phyloP scores from a whole-genome alignment of 2,329 filamentous ascomycete genomes.

The Plectosphaerella plurivora region DNA sequence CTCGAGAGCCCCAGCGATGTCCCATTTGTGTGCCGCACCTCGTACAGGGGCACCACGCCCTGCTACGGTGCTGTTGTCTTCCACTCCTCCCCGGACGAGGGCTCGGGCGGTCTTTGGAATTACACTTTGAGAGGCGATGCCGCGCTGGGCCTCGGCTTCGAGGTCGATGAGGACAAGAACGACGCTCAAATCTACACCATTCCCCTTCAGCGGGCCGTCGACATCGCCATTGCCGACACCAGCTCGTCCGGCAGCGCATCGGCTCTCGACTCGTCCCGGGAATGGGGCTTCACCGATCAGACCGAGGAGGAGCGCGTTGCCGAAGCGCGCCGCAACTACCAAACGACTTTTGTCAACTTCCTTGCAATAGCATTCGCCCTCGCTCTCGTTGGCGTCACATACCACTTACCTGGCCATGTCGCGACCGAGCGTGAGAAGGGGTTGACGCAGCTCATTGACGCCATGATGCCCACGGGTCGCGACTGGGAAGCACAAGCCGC shows the following conservation, averaged over 20 bases:
- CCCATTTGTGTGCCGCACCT: conserved; percentile 48
- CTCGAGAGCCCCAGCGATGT: conserved; percentile 21
- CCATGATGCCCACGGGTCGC: conserved; percentile 63
- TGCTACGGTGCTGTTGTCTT: conserved; percentile 74
- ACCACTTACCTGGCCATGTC: conserved; percentile 68
- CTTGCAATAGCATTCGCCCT: conserved; percentile 65
- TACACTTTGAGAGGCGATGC: conserved; percentile 66
- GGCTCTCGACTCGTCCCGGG: conserved; percentile 5
- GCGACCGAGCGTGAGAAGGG: conserved; percentile 66
- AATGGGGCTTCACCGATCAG: conserved; percentile 24
- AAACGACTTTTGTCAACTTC: conserved; percentile 59
- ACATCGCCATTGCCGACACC: conserved; percentile 52
- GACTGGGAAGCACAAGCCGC: conserved; percentile 39
- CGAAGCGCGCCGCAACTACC: conserved; percentile 55
- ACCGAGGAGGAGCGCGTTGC: conserved; percentile 47
- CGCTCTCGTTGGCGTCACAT: conserved; percentile 64
- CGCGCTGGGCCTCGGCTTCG: conserved; percentile 49
- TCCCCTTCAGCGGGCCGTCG: conserved; percentile 65
- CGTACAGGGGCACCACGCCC: conserved; percentile 58
- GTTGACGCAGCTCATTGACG: conserved; percentile 69
- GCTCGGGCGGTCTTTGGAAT: conserved; percentile 54
- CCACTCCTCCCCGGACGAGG: conserved; percentile 62
- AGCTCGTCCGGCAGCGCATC: neutral
- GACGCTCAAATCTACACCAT: conserved; percentile 62
- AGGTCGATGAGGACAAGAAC: conserved; percentile 51